A percentile compares a stretch with the other conserved stretches of the same genome.
Evolutionary conservation across 2,329 filamentous ascomycete species (phyloP).

Genomic region (Microdochium nivale): DNA sequence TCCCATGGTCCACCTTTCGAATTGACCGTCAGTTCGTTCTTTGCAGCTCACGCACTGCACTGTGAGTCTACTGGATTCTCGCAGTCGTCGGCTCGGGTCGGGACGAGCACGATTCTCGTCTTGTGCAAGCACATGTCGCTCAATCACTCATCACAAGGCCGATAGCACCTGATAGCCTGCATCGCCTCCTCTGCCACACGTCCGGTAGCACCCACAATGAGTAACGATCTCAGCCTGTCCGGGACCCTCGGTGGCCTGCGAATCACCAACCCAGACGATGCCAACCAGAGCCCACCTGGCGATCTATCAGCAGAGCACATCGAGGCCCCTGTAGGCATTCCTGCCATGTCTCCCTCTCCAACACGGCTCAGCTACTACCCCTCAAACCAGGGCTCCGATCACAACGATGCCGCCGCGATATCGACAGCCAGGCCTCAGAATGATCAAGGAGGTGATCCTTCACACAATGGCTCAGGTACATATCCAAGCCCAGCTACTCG

Average conservation of each 20-base stretch:
- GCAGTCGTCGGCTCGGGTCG: background rate
- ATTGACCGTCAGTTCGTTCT: background rate
- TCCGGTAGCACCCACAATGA: constrained; percentile 49
- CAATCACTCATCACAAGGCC: constrained; percentile 1
- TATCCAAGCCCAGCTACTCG: constrained; percentile 19
- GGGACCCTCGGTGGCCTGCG: constrained; percentile 88
- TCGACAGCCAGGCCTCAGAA: constrained; percentile 7
- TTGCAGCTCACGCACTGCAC: background rate
- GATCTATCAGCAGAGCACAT: constrained; percentile 22
- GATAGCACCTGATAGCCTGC: constrained; percentile 3
- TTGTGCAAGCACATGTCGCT: background rate
- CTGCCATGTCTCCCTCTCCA: background rate
- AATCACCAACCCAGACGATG: constrained; percentile 92
- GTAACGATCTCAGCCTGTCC: constrained; percentile 85
- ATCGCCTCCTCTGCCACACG: constrained; percentile 2
- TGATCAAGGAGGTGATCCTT: constrained; percentile 13
- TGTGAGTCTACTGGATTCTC: background rate
- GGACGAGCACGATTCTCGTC: background rate
- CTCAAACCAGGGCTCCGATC: background rate
- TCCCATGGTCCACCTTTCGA: background rate
- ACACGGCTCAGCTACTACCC: background rate
- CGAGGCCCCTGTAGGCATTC: background rate
- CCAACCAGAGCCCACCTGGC: constrained; percentile 26
- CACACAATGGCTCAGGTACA: constrained; percentile 12
- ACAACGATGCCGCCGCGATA: background rate